Evolutionary conservation across 106 monocot species (phyloP), one percentile per base, ranked within the genome.

Genomic region (Dendrobium officinale): DNA sequence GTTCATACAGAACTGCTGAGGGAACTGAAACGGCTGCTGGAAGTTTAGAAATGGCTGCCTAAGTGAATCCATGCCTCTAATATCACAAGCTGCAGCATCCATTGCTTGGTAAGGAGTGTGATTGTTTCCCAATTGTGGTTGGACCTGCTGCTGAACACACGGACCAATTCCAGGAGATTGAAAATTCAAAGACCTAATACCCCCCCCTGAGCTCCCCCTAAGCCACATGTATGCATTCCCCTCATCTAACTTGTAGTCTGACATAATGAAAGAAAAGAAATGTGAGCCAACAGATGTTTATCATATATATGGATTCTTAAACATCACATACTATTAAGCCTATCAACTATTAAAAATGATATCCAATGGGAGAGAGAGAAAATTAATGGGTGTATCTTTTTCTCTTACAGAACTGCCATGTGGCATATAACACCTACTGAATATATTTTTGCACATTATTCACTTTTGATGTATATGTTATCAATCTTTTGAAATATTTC

Each of bases 191-290:
- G 98, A 79, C 54, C 85, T 94, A 55, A 89, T 47, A 9, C 85
- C 87, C 73, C 83, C 84, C 61, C 91, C 91, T 68, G 89, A 74
- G 81, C 86, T 84, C 24, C 89, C 91, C 76, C 89, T 86, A 67
- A 89, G 79, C 91, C 92, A 95, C 98, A 99, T 88, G 29, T 88
- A 87, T 61, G 87, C 85, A 85, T 84, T 92, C 75, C 81, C 80
- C 7, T 90, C 92, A 80, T 89, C 88, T 84, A 89, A 81, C 85
- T 84, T 81, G 77, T 78, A 77, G 55, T 84, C 76, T 76, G 76
- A 49, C 17, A 76, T 29, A 49, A 76, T 51, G 18, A 44, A 74
- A 11, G 18, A 74, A 74, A 42, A 29, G 20, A 42, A 74, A 70
- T 15, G 44, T 74, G 74, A 42, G 41, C 19, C 18, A 43, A 22